Conservation (phyloP, 1,139 yeast species). For the Yamadazyma kanchanaburiensis region DNA sequence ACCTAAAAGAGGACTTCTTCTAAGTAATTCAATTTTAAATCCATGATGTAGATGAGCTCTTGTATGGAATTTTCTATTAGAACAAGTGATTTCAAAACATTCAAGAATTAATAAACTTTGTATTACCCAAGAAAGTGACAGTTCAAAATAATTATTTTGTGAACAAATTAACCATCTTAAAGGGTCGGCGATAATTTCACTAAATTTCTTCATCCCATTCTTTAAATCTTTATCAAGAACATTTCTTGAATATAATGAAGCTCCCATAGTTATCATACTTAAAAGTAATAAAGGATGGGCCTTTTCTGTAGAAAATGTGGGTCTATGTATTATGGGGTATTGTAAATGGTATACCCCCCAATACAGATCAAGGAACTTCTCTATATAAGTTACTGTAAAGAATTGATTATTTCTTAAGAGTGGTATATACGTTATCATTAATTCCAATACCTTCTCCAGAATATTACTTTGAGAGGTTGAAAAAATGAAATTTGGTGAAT, state of each 20-base stretch:
- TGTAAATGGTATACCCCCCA: slow-evolving; percentile 60
- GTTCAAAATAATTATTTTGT: slow-evolving; percentile 45
- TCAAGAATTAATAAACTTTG: slow-evolving; percentile 61
- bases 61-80: slow-evolving; percentile 56
- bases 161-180: slow-evolving; percentile 59
- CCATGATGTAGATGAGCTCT: slow-evolving; percentile 73
- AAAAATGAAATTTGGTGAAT: slow-evolving; percentile 24
- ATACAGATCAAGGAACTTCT: slow-evolving; percentile 27
- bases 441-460: slow-evolving; percentile 23
- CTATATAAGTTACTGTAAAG: slow-evolving; percentile 19
- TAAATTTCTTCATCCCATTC: slow-evolving; percentile 16
- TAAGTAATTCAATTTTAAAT: slow-evolving; percentile 60
- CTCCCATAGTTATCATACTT: slow-evolving; percentile 56
- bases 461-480: slow-evolving; percentile 21
- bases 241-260: slow-evolving; percentile 24
- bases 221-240: slow-evolving; percentile 10
- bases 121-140: slow-evolving; percentile 58
- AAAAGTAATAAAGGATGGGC: slow-evolving; percentile 51
- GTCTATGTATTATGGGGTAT: slow-evolving; percentile 56
- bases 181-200: slow-evolving; percentile 53
- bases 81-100: slow-evolving; percentile 48
- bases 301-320: slow-evolving; percentile 51
- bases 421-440: slow-evolving; percentile 27
- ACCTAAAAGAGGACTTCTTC: slow-evolving; percentile 67
- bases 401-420: slow-evolving; percentile 21